Base-by-base conservation (phyloP, 805 yeast species). In the Pachysolen tannophilus region DNA sequence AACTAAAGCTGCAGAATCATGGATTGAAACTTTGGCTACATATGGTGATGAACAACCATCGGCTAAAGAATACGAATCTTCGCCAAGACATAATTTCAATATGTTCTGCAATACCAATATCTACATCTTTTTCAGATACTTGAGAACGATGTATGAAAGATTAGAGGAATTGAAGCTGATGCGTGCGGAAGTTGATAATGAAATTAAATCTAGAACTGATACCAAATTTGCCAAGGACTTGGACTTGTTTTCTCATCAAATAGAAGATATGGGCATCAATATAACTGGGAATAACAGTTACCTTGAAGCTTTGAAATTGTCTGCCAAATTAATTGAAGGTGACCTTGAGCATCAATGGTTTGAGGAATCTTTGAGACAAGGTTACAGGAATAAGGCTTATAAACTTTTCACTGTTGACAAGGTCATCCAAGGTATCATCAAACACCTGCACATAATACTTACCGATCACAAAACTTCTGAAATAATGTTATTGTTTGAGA, bases 311-410 rank as follows among this genome's bases (percentile, higher is more conserved):
- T 63, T 92, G 39, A 66, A 63, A 3, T 66, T 92, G 37, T 75
- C 94, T 39, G 85, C 76, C 44, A 73, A 76, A 43, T 65, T 86
- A 34, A 81, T 92, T 44, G 92, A 85, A 45, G 95, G 95, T 20
- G 92, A 86, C 25, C 61, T 92, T 32, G 99, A 92, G 51, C 94
- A 85, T 43, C 92, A 82, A 56, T 79, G 87, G 82, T 94, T 83
- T 56, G 99, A 92, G 62, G 98, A 92, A 58, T 74, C 95, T 13
- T 61, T 92, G 40, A 84, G 99, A 43, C 97, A 90, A 65, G 96
- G 94, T 0, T 92, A 83, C 63, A 75, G 92, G 50, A 92, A 90
- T 60, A 81, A 79, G 42, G 98, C 97, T 0, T 92, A 83, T 64
- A 86, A 86, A 55, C 61, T 92, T 38, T 90, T 87, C 62, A 90